Conservation (phyloP, 2,329 filamentous ascomycete genomes). For the Neonectria sp. region DNA sequence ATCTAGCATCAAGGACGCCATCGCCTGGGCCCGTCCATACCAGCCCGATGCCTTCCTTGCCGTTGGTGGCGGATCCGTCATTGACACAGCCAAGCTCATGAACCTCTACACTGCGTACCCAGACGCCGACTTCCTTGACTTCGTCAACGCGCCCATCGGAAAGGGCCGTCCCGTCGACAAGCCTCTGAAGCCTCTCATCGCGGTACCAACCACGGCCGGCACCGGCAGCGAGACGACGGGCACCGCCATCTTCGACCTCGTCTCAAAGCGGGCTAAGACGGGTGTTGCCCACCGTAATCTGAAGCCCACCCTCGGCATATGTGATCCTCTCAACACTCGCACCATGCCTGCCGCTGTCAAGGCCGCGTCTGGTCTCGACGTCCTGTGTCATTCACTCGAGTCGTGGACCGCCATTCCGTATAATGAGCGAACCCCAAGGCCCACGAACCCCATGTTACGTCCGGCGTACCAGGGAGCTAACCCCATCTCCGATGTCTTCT, state of each 20-base stretch:
- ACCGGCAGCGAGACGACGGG: conserved; percentile 96
- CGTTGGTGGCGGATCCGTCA: conserved; percentile 91
- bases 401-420: conserved; percentile 99
- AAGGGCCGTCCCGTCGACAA: conserved; percentile 84
- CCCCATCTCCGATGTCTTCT: conserved; percentile 98
- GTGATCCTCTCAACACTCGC: conserved; percentile 87
- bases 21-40: conserved; percentile 86
- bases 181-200: conserved; percentile 82
- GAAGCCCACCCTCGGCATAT: conserved; percentile 94
- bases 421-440: conserved; percentile 86
- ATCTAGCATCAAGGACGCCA: conserved; percentile 85
- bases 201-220: conserved; percentile 86
- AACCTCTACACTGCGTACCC: conserved; percentile 94
- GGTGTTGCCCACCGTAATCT: conserved; percentile 95
- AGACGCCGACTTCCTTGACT: conserved; percentile 95
- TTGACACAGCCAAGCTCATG: conserved; percentile 99
- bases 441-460: conserved; percentile 88
- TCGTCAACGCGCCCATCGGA: conserved; percentile 95
- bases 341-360: conserved; percentile 98
- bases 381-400: conserved; percentile 95
- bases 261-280: conserved; percentile 91
- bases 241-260: conserved; percentile 97
- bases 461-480: conserved; percentile 98
- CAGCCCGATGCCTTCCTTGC: conserved; percentile 91
- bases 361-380: conserved; percentile 91